Evolutionary conservation across 2,329 filamentous ascomycete genomes (phyloP).

Genomic region (Cladosporium colombiae): DNA sequence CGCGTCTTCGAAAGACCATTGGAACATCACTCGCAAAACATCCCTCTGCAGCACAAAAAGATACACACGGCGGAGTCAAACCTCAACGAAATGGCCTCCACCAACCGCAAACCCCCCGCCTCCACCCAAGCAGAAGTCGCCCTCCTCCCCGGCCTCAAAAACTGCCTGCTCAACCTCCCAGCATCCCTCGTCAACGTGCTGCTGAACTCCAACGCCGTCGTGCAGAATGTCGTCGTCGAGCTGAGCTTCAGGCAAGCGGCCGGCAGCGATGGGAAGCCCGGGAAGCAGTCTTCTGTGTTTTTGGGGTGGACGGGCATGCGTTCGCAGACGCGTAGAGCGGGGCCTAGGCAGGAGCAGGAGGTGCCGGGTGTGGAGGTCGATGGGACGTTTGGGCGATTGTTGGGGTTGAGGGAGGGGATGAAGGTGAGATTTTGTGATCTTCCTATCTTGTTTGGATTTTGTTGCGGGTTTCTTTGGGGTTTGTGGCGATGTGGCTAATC

Average conservation of each 20-base stretch:
- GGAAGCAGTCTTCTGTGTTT: constrained; percentile 69
- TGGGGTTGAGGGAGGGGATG: constrained; percentile 79
- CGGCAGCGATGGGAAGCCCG: constrained; percentile 33
- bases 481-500: constrained; percentile 23
- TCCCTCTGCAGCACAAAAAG: background rate
- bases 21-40: background rate
- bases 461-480: background rate
- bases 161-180: constrained; percentile 91
- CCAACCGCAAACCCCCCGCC: constrained; percentile 2
- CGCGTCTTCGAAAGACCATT: background rate
- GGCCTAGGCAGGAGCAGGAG: constrained; percentile 72
- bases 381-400: constrained; percentile 73
- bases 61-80: background rate
- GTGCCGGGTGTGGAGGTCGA: constrained; percentile 80
- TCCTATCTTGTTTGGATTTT: background rate
- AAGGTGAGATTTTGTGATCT: constrained; percentile 60
- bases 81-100: constrained; percentile 1
- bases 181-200: constrained; percentile 79
- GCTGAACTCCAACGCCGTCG: constrained; percentile 85
- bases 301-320: constrained; percentile 98
- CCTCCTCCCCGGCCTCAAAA: constrained; percentile 79
- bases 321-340: constrained; percentile 68
- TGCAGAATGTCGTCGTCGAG: constrained; percentile 95
- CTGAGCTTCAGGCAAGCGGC: constrained; percentile 68
- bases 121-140: constrained; percentile 68